phyloP scores from a whole-genome alignment of 2,329 filamentous ascomycete species.

The Gnomoniopsis sp. region DNA sequence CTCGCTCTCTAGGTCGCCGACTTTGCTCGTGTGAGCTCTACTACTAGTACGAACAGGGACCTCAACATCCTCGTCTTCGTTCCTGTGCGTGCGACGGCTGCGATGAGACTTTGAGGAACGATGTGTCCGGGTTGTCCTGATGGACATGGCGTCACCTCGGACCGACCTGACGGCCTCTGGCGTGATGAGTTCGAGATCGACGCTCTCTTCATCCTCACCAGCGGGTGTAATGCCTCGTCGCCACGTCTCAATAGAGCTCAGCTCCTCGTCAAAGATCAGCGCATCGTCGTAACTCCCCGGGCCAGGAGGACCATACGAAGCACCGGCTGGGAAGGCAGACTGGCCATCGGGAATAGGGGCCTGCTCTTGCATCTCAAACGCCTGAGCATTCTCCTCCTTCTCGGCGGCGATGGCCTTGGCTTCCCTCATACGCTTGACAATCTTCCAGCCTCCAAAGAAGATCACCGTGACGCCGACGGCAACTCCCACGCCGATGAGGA shows the following conservation, averaged over 20 bases:
- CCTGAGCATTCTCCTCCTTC: conserved; percentile 20
- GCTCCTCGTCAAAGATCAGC: conserved; percentile 53
- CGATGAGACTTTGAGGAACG: conserved; percentile 23
- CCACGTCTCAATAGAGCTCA: conserved; percentile 58
- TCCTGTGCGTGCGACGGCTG: conserved; percentile 18
- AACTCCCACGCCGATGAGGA: conserved; percentile 86
- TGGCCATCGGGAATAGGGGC: neutral
- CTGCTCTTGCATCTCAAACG: conserved; percentile 25
- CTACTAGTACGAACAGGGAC: conserved; percentile 29
- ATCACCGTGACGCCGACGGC: conserved; percentile 92
- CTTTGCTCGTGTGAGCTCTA: conserved; percentile 20
- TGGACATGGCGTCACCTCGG: conserved; percentile 26
- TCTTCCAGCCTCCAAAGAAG: conserved; percentile 95
- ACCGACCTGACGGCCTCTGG: conserved; percentile 50
- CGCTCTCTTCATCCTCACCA: conserved; percentile 39
- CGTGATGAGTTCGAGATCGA: conserved; percentile 49
- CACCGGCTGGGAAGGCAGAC: conserved; percentile 1
- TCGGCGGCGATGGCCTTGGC: conserved; percentile 28
- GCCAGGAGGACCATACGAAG: conserved; percentile 5
- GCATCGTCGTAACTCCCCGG: conserved; percentile 46
- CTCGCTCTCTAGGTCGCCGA: conserved; percentile 22
- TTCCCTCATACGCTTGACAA: conserved; percentile 78
- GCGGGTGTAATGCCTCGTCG: conserved; percentile 51
- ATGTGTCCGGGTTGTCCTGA: conserved; percentile 36
- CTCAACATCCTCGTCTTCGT: conserved; percentile 14